Conservation (phyloP, 2,329 filamentous ascomycete species). For the Neofusicoccum sp. region DNA sequence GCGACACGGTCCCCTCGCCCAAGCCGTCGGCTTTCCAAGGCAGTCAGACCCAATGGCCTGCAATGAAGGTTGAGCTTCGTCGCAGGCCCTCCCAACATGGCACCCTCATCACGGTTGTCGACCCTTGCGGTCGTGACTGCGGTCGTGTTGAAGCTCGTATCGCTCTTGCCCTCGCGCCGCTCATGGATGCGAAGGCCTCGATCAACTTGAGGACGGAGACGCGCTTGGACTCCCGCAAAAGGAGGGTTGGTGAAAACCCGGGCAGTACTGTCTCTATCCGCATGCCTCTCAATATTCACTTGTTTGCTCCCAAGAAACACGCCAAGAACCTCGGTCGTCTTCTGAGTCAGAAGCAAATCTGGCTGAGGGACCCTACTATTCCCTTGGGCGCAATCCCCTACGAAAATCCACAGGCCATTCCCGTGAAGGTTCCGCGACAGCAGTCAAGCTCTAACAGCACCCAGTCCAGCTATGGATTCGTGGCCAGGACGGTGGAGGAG, state of each 20-base stretch:
- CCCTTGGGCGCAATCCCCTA: conserved; percentile 67
- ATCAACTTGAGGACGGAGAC: conserved; percentile 68
- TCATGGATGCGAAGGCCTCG: conserved; percentile 65
- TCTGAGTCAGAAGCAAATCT: conserved; percentile 65
- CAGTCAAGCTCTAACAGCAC: background rate
- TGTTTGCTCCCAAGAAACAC: conserved; percentile 73
- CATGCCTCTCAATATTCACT: conserved; percentile 51
- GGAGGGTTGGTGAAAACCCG: conserved; percentile 56
- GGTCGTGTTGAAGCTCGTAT: conserved; percentile 70
- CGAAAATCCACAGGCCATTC: conserved; percentile 17
- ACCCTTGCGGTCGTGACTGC: conserved; percentile 69
- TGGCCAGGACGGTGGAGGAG: conserved; percentile 73
- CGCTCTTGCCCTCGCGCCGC: conserved; percentile 64
- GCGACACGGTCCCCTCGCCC: conserved; percentile 65
- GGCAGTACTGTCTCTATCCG: conserved; percentile 25
- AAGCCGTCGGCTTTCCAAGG: conserved; percentile 62
- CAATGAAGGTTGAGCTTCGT: conserved; percentile 70
- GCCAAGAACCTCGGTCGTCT: conserved; percentile 65
- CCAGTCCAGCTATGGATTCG: conserved; percentile 26
- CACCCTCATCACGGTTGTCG: conserved; percentile 68
- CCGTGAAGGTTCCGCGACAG: conserved; percentile 14
- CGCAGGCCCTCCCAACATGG: conserved; percentile 55
- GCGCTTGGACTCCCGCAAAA: conserved; percentile 66
- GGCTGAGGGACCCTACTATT: conserved; percentile 61
- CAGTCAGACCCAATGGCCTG: conserved; percentile 65